These are phyloP conservation scores for Penicillium tannophilum DNA, from an alignment of 495 filamentous ascomycete species.

Conservation along the genomic window DNA sequence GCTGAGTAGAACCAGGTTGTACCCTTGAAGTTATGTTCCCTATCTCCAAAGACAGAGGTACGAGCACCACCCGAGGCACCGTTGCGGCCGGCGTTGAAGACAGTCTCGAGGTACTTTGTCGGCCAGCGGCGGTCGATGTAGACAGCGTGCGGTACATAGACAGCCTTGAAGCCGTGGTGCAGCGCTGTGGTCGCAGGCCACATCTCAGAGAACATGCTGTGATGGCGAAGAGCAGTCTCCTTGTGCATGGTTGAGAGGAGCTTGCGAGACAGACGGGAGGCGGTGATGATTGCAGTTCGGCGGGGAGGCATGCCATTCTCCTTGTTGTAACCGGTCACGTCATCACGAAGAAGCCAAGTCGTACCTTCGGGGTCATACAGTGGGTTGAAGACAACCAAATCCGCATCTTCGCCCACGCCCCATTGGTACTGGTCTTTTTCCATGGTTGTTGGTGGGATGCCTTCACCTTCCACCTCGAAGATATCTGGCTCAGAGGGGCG, in stretches of 20 bases:
- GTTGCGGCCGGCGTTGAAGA: conserved; percentile 84
- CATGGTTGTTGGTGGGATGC: conserved; percentile 67
- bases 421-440: conserved; percentile 81
- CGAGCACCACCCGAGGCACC: conserved; percentile 74
- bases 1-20: conserved; percentile 96
- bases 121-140: conserved; percentile 94
- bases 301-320: conserved; percentile 70
- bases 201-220: conserved; percentile 95
- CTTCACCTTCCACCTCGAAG: conserved; percentile 68
- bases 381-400: conserved; percentile 91
- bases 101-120: conserved; percentile 70
- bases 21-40: conserved; percentile 87
- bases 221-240: conserved; percentile 77
- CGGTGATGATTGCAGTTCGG: conserved; percentile 85
- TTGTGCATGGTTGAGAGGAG: conserved; percentile 87
- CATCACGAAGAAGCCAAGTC: conserved; percentile 82
- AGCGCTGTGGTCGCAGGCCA: conserved; percentile 84
- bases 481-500: conserved; percentile 67
- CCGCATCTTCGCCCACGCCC: conserved; percentile 91
- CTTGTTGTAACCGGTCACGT: conserved; percentile 87
- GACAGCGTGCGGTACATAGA: conserved; percentile 88
- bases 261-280: conserved; percentile 77
- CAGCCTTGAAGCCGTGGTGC: conserved; percentile 94
- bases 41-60: conserved; percentile 76
- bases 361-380: conserved; percentile 90